Conservation (phyloP, 2,329 filamentous ascomycete genomes). For the Raffaelea arxii region DNA sequence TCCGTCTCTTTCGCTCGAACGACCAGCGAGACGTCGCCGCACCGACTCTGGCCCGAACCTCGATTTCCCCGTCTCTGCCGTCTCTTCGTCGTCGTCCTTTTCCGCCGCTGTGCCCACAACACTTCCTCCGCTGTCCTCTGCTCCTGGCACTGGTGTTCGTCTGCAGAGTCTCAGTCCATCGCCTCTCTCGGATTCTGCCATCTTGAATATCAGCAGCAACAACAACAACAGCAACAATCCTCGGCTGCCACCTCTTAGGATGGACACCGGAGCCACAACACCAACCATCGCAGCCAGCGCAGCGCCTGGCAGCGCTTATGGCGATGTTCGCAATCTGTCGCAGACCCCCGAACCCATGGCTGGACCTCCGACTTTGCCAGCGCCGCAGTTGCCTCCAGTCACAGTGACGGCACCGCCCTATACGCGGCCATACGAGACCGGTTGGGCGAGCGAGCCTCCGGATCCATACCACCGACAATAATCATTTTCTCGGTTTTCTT, state of each 20-base stretch:
- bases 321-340: slow-evolving; percentile 15
- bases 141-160: no score
- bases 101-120: slow-evolving; percentile 1
- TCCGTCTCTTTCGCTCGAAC: slow-evolving; percentile 9
- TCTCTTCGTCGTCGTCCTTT: no score
- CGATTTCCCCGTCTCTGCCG: slow-evolving; percentile 2
- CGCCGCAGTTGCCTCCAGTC: slow-evolving; percentile 2
- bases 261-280: no score
- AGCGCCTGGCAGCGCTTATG: slow-evolving; percentile 16
- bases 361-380: slow-evolving; percentile 3
- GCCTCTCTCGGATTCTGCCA: slow-evolving; percentile 7
- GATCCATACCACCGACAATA: background rate
- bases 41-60: slow-evolving; percentile 9
- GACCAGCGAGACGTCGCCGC: slow-evolving; percentile 8
- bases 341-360: slow-evolving; percentile 5
- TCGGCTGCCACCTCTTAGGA: slow-evolving; percentile 6
- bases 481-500: background rate
- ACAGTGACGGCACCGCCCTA: background rate
- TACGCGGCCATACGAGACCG: slow-evolving; percentile 13
- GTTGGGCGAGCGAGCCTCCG: slow-evolving; percentile 18
- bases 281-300: slow-evolving; percentile 7
- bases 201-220: no score
- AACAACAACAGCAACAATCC: no score
- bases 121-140: background rate
- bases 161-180: slow-evolving; percentile 8